phyloP scores from a whole-genome alignment of 495 filamentous ascomycete species.

The Bombardia bombarda region DNA sequence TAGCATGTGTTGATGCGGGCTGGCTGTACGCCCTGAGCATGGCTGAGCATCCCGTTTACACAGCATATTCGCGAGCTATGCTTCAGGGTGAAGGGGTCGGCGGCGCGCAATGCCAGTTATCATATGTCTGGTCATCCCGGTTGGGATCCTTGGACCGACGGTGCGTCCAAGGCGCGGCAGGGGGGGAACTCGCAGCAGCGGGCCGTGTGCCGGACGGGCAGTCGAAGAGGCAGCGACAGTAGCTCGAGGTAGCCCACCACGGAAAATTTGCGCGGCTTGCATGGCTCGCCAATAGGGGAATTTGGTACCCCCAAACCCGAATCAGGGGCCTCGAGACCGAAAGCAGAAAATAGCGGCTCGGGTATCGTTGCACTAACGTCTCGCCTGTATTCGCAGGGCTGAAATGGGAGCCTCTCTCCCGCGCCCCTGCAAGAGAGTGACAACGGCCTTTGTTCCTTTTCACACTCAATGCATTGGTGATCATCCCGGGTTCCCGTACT shows the following conservation, averaged over 20 bases:
- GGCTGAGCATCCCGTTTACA: not conserved
- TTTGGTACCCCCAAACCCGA: conserved; percentile 4
- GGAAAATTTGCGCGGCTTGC: conserved; percentile 20
- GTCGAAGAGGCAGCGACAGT: conserved; percentile 5
- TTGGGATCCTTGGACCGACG: too few relatives aligned
- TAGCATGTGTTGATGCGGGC: too few relatives aligned
- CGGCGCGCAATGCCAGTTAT: not conserved
- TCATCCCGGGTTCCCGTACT: conserved; percentile 9
- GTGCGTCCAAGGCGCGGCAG: conserved; percentile 1
- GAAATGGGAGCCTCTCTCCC: conserved; percentile 9
- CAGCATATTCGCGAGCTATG: too few relatives aligned
- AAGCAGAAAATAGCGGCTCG: conserved; percentile 1
- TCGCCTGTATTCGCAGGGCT: conserved; percentile 17
- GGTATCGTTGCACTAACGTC: conserved; percentile 9
- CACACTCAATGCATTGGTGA: conserved; percentile 10
- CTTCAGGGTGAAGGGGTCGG: not conserved
- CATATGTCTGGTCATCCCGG: too few relatives aligned
- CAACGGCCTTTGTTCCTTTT: not conserved
- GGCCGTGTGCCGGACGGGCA: conserved; percentile 16
- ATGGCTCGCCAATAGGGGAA: conserved; percentile 22
- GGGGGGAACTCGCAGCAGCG: conserved; percentile 12
- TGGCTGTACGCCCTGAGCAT: too few relatives aligned
- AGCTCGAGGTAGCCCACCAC: too few relatives aligned
- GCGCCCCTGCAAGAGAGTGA: not conserved
- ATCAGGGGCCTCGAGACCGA: not conserved